phyloP scores from a whole-genome alignment of 768 basidiomycete species.

The Mycena crocata region DNA sequence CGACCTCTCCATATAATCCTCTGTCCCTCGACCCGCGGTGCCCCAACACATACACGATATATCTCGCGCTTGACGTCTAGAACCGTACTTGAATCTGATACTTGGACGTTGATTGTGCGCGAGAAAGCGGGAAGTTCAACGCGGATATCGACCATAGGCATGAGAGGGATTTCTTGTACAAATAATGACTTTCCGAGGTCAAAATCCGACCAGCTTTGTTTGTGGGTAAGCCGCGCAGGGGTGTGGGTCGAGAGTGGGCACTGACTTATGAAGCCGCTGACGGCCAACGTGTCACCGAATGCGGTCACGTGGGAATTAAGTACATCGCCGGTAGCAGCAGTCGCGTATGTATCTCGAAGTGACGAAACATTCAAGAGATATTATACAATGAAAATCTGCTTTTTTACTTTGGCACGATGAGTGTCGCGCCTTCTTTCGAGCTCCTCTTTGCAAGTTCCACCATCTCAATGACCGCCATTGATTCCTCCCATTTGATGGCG shows the following conservation, averaged over 20 bases:
- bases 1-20: conserved; percentile 83
- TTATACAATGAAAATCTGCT: too few species aligned
- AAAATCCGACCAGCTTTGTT: too few species aligned
- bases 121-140: conserved; percentile 84
- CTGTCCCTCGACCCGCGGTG: conserved; percentile 77
- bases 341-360: too few species aligned
- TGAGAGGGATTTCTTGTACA: too few species aligned
- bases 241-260: too few species aligned
- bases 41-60: conserved; percentile 66
- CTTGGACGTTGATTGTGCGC: conserved; percentile 70
- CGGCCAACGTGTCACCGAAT: too few species aligned
- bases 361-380: too few species aligned
- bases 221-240: too few species aligned
- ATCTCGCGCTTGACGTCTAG: conserved; percentile 78
- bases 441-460: conserved; percentile 81
- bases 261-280: too few species aligned
- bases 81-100: conserved; percentile 61
- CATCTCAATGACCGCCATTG: conserved; percentile 77
- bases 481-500: conserved; percentile 80
- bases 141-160: conserved; percentile 63
- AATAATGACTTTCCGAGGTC: too few species aligned
- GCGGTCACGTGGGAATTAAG: too few species aligned
- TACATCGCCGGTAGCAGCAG: too few species aligned
- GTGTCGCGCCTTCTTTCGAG: conserved; percentile 64
- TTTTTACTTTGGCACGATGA: conserved; percentile 43